phyloP scores from a whole-genome alignment of 2,329 filamentous ascomycete genomes.

The Paracoccidioides brasiliensis region DNA sequence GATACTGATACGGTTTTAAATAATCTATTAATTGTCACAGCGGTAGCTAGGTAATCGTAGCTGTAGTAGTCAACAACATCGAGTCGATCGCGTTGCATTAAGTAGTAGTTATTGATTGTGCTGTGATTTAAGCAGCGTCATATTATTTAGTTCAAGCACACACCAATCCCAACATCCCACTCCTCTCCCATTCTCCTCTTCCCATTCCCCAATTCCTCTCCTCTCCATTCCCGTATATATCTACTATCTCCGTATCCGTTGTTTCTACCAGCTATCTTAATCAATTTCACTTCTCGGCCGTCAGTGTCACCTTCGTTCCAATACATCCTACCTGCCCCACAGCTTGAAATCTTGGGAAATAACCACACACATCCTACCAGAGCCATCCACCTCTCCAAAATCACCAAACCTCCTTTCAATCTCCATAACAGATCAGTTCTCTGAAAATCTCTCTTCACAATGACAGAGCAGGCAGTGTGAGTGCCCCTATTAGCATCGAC shows the following conservation, averaged over 20 bases:
- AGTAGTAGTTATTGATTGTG: too few relatives aligned
- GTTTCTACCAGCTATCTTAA: neutral
- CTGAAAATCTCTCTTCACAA: constrained; percentile 18
- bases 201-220: neutral
- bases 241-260: neutral
- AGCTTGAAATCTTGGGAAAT: neutral
- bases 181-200: neutral
- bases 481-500: constrained; percentile 12
- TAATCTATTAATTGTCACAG: too few relatives aligned
- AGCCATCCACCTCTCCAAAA: constrained; percentile 4
- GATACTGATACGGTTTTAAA: too few relatives aligned
- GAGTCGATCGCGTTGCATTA: neutral
- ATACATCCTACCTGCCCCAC: neutral
- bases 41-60: neutral
- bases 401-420: neutral
- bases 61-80: neutral
- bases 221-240: neutral
- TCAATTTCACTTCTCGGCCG: neutral
- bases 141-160: neutral
- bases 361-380: neutral
- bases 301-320: neutral
- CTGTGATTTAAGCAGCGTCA: neutral
- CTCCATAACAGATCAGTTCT: neutral
- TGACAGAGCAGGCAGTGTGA: constrained; percentile 35
- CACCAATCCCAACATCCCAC: neutral